phyloP scores from a whole-genome alignment of 306 rosid genomes.

The Quercus variabilis region DNA sequence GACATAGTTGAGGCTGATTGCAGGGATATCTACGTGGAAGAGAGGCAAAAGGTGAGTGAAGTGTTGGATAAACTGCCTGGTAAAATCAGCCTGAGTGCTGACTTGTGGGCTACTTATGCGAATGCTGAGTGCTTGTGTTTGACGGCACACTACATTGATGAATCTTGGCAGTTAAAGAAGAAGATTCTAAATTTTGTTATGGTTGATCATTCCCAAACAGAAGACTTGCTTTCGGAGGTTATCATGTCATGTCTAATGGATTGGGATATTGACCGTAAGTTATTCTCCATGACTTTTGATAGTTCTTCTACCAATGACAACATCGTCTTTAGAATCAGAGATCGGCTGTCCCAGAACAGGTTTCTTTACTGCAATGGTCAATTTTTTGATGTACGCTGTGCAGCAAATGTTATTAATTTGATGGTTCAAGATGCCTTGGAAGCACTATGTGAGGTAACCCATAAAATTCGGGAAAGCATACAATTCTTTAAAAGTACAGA shows the following conservation, averaged over 20 bases:
- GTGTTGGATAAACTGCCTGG: slow-evolving; percentile 93
- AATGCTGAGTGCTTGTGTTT: slow-evolving; percentile 73
- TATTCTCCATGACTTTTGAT: slow-evolving; percentile 87
- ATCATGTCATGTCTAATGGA: slow-evolving; percentile 84
- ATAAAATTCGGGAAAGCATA: slow-evolving; percentile 66
- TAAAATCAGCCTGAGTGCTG: slow-evolving; percentile 79
- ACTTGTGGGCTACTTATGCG: slow-evolving; percentile 64
- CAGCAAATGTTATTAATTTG: slow-evolving; percentile 39
- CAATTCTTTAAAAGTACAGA: slow-evolving; percentile 65
- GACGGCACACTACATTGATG: slow-evolving; percentile 86
- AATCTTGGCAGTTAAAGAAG: slow-evolving; percentile 81
- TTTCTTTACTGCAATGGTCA: slow-evolving; percentile 83
- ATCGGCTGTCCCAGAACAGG: slow-evolving; percentile 80
- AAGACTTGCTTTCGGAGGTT: slow-evolving; percentile 72
- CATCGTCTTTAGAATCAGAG: slow-evolving; percentile 58
- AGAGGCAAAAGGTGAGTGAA: slow-evolving; percentile 86
- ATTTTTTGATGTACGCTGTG: slow-evolving; percentile 84
- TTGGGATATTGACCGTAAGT: slow-evolving; percentile 96
- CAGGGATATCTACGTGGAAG: slow-evolving; percentile 76
- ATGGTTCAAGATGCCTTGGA: slow-evolving; percentile 55
- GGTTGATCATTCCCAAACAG: slow-evolving; percentile 78
- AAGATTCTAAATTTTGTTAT: slow-evolving; percentile 68
- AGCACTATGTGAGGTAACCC: slow-evolving; percentile 48
- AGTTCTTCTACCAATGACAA: slow-evolving; percentile 63
- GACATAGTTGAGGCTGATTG: slow-evolving; percentile 90